Base-by-base conservation (phyloP, 2,329 filamentous ascomycete species). In the Pseudogymnoascus sp. region DNA sequence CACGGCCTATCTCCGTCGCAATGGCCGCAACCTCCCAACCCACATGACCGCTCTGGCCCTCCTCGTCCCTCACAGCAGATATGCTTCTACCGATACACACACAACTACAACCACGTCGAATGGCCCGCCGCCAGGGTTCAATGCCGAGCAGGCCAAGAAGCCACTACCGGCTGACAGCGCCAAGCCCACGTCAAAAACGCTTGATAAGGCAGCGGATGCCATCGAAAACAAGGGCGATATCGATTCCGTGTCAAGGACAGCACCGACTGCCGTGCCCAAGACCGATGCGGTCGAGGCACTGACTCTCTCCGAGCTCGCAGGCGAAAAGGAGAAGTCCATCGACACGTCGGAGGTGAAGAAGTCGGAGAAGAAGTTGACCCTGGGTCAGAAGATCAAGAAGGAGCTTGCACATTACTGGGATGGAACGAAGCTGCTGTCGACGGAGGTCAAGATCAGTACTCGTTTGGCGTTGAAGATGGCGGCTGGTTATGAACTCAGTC, bases 321-420 rank as follows among this genome's bases (percentile, higher is more conserved):
- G 81, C 8, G 79, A 82, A 66, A 90, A 88, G 76, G 80, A 87
- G 67, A 84, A 82, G 60, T 73, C 80, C 0, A 74, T 82, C 7
- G 81, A 84, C 62, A 85, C 86, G 71, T 82, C 84, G 67, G 85
- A 89, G 62, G 76, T 75, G 75, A 80, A 86, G 68, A 88, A 89
- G 74, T 87, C 89, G 65, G 83, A 87, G 69, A 91, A 92, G 79
- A 97, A 96, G 73, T 77, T 96, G 76, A 96, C 92, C 0, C 59
- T 97, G 1, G 88, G 86, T 75, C 90, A 97, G 74, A 96, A 92
- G 78, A 87, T 99, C 72, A 99, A 96, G 82, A 92, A 95, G 75
- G 94, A 99, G 76, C 82, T 81, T 12, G 85, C 87, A 65, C 94
- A 99, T 75, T 99, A 99, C 78, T 97, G 94, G 93, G 94, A 99